Base-by-base conservation (phyloP, 139 green algal genomes). In the Limnomonas spitsbergensis region DNA sequence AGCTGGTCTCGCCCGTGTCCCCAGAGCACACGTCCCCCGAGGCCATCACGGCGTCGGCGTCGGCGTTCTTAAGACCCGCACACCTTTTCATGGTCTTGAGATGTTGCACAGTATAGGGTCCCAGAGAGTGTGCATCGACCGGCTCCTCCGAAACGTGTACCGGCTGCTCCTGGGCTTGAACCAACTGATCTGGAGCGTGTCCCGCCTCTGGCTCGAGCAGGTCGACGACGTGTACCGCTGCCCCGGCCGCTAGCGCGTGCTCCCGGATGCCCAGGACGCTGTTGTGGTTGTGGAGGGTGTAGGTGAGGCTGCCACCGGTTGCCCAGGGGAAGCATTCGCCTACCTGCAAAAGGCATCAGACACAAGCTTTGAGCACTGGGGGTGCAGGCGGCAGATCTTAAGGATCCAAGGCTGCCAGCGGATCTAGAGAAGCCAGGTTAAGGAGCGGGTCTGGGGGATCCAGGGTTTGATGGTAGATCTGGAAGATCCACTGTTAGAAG, bases 201-300 rank as follows among this genome's bases (percentile, higher is more conserved):
- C n/a, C n/a, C n/a, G n/a, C n/a, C n/a, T n/a, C n/a, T n/a, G n/a
- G n/a, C n/a, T n/a, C n/a, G 2, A 14, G 29, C 32, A 68, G 4
- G 36, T 75, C 78, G 54, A 87, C 75, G 7, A 76, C 37, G 40
- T 78, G 68, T 32, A 82, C 72, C 0, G 20, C n/a, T 2, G 84
- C 89, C 0, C 89, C 90, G 3, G 69, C 66, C 4, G 81, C 71
- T 20, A 88, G 66, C 26, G 91, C 93, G 32, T 88, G 34, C 38
- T 94, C 80, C 2, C 92, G 75, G 29, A 98, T 89, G 0, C 93
- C 94, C 73, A 98, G 79, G 38, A 97, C 88, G 80, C 89, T 95
- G 82, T 89, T 97, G 82, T 96, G 92, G 68, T 93, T 94, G 70
- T 91, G 80, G 2, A 73, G 76, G 3, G 86, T 87, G 87, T 95